These are phyloP conservation scores for Tulasnella sp. DNA, from an alignment of 768 basidiomycete species.

Conservation along the genomic window DNA sequence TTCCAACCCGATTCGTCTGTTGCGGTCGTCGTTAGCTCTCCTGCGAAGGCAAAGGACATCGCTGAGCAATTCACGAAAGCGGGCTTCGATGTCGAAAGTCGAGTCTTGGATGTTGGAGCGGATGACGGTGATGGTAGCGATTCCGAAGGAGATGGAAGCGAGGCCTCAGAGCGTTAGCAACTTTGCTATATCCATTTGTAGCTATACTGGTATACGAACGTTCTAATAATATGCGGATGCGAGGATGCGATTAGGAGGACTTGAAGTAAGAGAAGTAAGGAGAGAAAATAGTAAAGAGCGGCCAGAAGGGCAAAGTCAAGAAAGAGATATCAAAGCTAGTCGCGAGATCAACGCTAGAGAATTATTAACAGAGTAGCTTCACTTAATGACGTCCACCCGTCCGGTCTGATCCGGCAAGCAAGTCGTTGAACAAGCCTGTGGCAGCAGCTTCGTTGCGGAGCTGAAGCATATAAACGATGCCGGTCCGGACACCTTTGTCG, in stretches of 20 bases:
- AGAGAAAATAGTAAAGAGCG: slow-evolving; percentile 5
- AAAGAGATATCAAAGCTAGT: neutral
- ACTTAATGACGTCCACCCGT: neutral
- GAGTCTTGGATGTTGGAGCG: slow-evolving; percentile 46
- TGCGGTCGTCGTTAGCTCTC: slow-evolving; percentile 77
- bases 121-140: slow-evolving; percentile 30
- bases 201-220: slow-evolving; percentile 5
- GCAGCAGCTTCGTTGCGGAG: slow-evolving; percentile 84
- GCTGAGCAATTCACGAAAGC: slow-evolving; percentile 53
- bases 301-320: neutral
- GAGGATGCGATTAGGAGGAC: neutral
- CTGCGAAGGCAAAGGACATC: slow-evolving; percentile 72
- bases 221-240: slow-evolving; percentile 1
- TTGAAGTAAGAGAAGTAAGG: neutral
- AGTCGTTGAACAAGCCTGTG: slow-evolving; percentile 74
- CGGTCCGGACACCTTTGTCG: slow-evolving; percentile 85
- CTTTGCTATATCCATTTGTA: neutral
- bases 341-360: neutral
- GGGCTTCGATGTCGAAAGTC: slow-evolving; percentile 79
- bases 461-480: slow-evolving; percentile 97
- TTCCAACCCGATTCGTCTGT: slow-evolving; percentile 74
- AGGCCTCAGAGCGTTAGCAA: neutral
- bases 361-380: neutral
- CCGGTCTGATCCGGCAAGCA: slow-evolving; percentile 84
- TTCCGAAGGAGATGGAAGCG: slow-evolving; percentile 8